phyloP scores from a whole-genome alignment of 1,284 basidiomycete genomes.

The Cerrena zonata region DNA sequence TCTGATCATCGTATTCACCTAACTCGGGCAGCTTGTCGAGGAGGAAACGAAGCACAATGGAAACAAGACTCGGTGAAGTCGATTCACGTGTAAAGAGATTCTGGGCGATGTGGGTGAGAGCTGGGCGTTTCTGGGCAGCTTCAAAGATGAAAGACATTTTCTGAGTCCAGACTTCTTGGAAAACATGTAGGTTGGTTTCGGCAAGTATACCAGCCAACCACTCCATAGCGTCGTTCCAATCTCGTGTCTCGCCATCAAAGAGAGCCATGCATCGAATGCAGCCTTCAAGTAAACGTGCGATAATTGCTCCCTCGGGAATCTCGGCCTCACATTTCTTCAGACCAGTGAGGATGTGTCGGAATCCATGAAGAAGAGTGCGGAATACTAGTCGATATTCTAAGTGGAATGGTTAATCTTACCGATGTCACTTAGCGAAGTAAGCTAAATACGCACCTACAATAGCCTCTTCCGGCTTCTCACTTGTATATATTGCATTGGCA shows the following conservation, averaged over 20 bases:
- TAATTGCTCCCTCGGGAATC: conserved; percentile 79
- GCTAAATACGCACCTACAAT: conserved; percentile 50
- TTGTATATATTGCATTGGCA: conserved; percentile 64
- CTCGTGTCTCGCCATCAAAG: conserved; percentile 78
- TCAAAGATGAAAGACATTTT: conserved; percentile 87
- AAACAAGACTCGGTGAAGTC: conserved; percentile 86
- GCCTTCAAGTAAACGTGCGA: conserved; percentile 84
- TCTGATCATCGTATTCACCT: conserved; percentile 81
- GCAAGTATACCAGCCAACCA: conserved; percentile 75
- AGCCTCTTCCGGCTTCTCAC: conserved; percentile 73
- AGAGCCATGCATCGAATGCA: conserved; percentile 82
- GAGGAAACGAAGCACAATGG: conserved; percentile 86
- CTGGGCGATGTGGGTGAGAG: conserved; percentile 84
- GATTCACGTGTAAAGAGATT: conserved; percentile 79
- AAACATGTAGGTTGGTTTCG: conserved; percentile 84
- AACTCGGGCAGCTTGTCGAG: conserved; percentile 79
- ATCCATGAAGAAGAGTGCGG: conserved; percentile 85
- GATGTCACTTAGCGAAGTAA: not conserved
- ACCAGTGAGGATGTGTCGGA: conserved; percentile 77
- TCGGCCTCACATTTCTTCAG: conserved; percentile 78
- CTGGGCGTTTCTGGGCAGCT: conserved; percentile 69
- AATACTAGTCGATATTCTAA: conserved; percentile 82
- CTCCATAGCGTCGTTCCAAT: conserved; percentile 85
- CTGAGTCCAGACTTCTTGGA: conserved; percentile 91
- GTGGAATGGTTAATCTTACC: conserved; percentile 3